Base-by-base conservation (phyloP, 2,329 filamentous ascomycete species). In the Venturiaceae sp. region DNA sequence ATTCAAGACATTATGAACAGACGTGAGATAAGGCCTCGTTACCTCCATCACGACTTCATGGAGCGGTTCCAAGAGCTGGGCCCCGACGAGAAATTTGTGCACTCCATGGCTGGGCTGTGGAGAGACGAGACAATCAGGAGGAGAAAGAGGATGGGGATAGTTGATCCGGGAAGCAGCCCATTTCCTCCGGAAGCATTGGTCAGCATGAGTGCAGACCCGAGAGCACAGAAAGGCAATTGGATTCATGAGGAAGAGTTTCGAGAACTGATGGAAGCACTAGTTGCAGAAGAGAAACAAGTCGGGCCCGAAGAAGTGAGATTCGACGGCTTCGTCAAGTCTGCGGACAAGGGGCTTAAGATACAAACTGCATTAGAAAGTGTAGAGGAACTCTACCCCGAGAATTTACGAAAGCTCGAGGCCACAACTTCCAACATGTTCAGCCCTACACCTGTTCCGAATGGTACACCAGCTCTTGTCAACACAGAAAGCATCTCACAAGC, bases 31-130 rank as follows among this genome's bases (percentile, higher is more conserved):
- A 82, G 83, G 61, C 82, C 89, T 63, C 82, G 94, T n/a, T 79
- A 77, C 3, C 78, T 96, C 7, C 94, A 99, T 68, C 89, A 96
- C 67, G 85, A 92, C 66, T 96, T 99, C 64, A 75, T 86, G 23
- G 94, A 97, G 69, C 80, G 83, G 13, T 71, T 83, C 11, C 76
- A 80, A 36, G 85, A 88, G 3, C 70, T 86, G 21, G 76, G 83
- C 0, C 71, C 79, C 0, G 84, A 89, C 63, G 77, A 92, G 67
- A 96, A 95, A 67, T 79, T 96, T 11, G 92, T 99, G 5, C 85
- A 90, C 67, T 99, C 94, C 63, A 92, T 99, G 88, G 91, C 90
- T 58, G 88, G 89, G 0, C 74, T 99, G 2, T 99, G 94, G 94
- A 85, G 85, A 68, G 90, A 96, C 65, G 94, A 97, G 71, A 90